Base-by-base conservation (phyloP, 805 yeast genomes). In the Candida multigemmis region DNA sequence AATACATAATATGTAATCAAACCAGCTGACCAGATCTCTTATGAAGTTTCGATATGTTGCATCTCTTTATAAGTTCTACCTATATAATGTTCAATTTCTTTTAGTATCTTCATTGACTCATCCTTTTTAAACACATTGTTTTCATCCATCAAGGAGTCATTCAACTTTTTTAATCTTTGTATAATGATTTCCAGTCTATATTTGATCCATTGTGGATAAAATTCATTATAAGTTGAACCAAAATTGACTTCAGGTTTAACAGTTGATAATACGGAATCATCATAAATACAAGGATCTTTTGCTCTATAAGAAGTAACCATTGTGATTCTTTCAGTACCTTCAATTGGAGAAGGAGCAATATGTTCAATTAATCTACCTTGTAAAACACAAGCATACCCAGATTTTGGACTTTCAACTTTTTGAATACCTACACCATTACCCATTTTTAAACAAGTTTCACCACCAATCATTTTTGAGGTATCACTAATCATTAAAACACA, bases 401-500 rank as follows among this genome's bases (percentile, higher is more conserved):
- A 34, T 10, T 53, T 53, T 4, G 59, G 54, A 7, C 53, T 49
- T 9, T 48, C 48, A 21, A 48, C 47, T 9, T 33, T 28, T 2
- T 35, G 46, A 19, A 47, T 31, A 22, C 38, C 30, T 4, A 32
- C 36, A 5, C 36, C 60, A 19, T 53, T 44, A 4, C 71, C 71
- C 46, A 57, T 67, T 35, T 68, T 58, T 35, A 71, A 55, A 16
- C 67, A 56, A 3, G 78, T 71, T 42, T 72, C 79, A 25, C 79
- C 79, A 16, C 79, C 79, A 44, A 66, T 53, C 78, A 73, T 72
- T 23, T 57, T 48, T 3, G 64, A 36, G 6, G 80, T 74, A 41
- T 73, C 78, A 16, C 73, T 65, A 23, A 74, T 42, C 81, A 74
- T 74, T 34, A 73, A 55, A 10, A 74, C 80, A 48, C 78, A 74